Percentiles rank a stretch among this genome's conserved stretches.
These are phyloP conservation scores for Globisporangium solare DNA, from an alignment of 352 stramenopile genomes.

Conservation along the genomic window DNA sequence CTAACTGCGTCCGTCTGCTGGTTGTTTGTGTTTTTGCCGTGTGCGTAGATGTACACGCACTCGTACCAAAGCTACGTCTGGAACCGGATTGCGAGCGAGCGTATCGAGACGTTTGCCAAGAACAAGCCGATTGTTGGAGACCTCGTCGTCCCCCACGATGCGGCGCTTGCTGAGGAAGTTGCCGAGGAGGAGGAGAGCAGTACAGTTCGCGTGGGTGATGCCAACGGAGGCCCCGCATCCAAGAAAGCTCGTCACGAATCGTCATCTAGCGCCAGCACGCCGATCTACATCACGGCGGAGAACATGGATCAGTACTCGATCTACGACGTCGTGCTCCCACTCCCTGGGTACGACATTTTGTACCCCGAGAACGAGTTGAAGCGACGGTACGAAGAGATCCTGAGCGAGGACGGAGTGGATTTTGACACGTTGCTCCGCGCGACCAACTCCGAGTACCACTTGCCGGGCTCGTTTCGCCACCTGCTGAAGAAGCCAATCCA, in stretches of 20 bases:
- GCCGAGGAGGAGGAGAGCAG: constrained; percentile 18
- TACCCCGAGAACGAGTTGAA: constrained; percentile 87
- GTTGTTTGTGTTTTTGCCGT: constrained; percentile 1
- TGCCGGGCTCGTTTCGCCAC: constrained; percentile 93
- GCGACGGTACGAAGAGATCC: constrained; percentile 54
- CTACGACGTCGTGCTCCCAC: constrained; percentile 94
- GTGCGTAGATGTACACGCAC: constrained; percentile 80
- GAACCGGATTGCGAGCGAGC: constrained; percentile 91
- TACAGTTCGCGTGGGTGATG: constrained; percentile 25
- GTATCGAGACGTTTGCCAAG: constrained; percentile 71
- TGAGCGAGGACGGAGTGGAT: constrained; percentile 56
- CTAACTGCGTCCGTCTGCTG: neutral
- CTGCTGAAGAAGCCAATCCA: constrained; percentile 87
- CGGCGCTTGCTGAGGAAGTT: constrained; percentile 4
- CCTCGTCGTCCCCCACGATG: constrained; percentile 70
- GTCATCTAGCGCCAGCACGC: constrained; percentile 3
- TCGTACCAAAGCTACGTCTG: constrained; percentile 96
- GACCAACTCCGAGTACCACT: constrained; percentile 87
- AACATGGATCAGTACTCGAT: constrained; percentile 90
- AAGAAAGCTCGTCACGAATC: constrained; percentile 34
- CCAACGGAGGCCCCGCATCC: constrained; percentile 14
- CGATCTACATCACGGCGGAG: constrained; percentile 75
- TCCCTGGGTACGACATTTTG: constrained; percentile 90
- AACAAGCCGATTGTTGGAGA: constrained; percentile 85
- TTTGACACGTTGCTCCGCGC: constrained; percentile 59